Evolutionary conservation across 2,329 filamentous ascomycete genomes (phyloP).

Genomic region (Sporothrix curviconia): DNA sequence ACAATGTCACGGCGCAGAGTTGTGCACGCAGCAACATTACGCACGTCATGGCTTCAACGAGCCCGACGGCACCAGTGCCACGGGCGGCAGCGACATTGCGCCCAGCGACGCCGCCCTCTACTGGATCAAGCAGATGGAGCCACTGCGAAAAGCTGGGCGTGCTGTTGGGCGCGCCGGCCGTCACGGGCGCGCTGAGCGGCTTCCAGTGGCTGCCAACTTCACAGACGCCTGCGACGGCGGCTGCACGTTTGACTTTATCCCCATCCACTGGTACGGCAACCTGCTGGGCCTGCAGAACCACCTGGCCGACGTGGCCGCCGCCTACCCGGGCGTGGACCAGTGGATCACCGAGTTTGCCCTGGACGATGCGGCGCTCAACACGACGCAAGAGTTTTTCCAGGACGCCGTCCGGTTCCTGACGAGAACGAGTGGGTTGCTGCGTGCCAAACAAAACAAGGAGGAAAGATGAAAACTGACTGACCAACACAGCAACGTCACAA

Average conservation of each 20-base stretch:
- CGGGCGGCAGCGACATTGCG: conserved; percentile 56
- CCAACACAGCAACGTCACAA: conserved; percentile 44
- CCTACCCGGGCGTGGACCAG: conserved; percentile 50
- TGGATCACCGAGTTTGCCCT: conserved; percentile 76
- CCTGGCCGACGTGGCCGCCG: conserved; percentile 50
- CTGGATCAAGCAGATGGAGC: conserved; percentile 66
- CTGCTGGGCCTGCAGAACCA: conserved; percentile 62
- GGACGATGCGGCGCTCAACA: conserved; percentile 45
- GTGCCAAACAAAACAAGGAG: too few species aligned
- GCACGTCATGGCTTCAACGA: conserved; percentile 73
- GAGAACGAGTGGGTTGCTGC: conserved; percentile 29
- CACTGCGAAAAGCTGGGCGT: conserved; percentile 57
- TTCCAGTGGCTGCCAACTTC: conserved; percentile 62
- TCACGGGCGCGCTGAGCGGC: conserved; percentile 54
- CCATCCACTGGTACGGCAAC: conserved; percentile 61
- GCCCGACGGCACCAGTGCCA: conserved; percentile 53
- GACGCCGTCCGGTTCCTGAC: conserved; percentile 61
- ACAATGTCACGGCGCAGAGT: conserved; percentile 50
- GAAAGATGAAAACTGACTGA: too few species aligned
- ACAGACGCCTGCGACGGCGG: conserved; percentile 55
- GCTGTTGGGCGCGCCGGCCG: conserved; percentile 64
- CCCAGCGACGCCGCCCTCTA: conserved; percentile 55
- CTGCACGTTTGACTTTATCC: conserved; percentile 56
- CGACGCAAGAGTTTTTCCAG: conserved; percentile 63
- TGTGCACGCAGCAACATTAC: conserved; percentile 49